Percentiles rank a stretch among this genome's conserved stretches.
Evolutionary conservation across 2,329 filamentous ascomycete genomes (phyloP).

Genomic region (Epichloe hybrida): DNA sequence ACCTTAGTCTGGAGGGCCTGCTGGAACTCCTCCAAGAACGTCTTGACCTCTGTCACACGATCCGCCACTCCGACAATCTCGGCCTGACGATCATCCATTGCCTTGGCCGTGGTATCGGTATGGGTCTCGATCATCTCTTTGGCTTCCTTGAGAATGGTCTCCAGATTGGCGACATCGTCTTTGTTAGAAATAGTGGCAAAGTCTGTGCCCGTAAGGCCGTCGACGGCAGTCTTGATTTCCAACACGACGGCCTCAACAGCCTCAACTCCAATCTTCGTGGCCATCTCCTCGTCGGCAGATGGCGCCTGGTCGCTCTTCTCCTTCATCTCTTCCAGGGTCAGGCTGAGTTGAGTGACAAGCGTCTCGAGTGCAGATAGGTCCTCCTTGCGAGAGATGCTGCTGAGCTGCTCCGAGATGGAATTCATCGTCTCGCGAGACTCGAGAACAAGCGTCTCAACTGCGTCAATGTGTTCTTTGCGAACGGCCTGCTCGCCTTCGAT

Average conservation of each 20-base stretch:
- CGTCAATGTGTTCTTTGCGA: slow-evolving; percentile 49
- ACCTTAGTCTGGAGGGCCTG: slow-evolving; percentile 64
- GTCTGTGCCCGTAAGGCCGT: slow-evolving; percentile 59
- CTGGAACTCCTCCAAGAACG: slow-evolving; percentile 64
- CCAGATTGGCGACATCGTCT: slow-evolving; percentile 53
- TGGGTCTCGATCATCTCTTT: slow-evolving; percentile 55
- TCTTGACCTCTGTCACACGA: slow-evolving; percentile 66
- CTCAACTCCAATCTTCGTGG: slow-evolving; percentile 73
- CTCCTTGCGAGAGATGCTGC: slow-evolving; percentile 60
- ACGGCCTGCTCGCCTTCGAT: slow-evolving; percentile 61
- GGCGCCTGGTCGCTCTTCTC: slow-evolving; percentile 38
- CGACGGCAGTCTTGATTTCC: slow-evolving; percentile 71
- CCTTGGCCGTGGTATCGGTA: slow-evolving; percentile 60
- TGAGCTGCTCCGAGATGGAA: slow-evolving; percentile 51
- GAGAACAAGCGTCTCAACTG: slow-evolving; percentile 51
- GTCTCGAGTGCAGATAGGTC: slow-evolving; percentile 67
- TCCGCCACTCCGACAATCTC: slow-evolving; percentile 71
- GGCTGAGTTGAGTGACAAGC: slow-evolving; percentile 64
- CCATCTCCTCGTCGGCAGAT: slow-evolving; percentile 43
- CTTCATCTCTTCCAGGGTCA: slow-evolving; percentile 62
- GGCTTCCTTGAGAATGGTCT: slow-evolving; percentile 55
- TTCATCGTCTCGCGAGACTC: slow-evolving; percentile 64
- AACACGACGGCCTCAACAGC: slow-evolving; percentile 67
- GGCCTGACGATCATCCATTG: slow-evolving; percentile 69
- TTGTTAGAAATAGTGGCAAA: slow-evolving; percentile 60